Conservation (phyloP, 169 alveolate genomes). For the Plasmodium knowlesi region DNA sequence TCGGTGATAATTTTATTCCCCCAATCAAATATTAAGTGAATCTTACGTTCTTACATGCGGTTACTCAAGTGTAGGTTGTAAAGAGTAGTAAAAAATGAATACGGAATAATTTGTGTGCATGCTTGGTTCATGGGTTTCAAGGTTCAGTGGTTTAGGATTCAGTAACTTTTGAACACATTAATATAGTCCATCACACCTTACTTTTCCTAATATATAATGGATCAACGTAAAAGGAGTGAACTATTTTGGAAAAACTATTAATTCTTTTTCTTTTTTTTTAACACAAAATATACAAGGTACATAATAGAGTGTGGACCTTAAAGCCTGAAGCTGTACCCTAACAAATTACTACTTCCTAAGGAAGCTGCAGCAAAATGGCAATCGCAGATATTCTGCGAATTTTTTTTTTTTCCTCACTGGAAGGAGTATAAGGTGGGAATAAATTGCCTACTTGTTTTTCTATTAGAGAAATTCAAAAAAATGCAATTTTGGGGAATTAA, state of each 20-base stretch:
- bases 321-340: not conserved
- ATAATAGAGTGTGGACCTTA: too few species aligned
- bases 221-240: too few species aligned
- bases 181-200: too few species aligned
- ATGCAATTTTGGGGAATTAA: not conserved
- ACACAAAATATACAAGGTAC: too few species aligned
- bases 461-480: not conserved
- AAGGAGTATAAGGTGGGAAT: not conserved
- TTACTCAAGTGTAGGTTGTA: not conserved
- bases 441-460: not conserved
- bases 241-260: too few species aligned
- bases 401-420: not conserved
- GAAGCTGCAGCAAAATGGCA: not conserved
- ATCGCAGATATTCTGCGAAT: not conserved
- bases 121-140: not conserved
- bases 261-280: too few species aligned
- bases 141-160: too few species aligned
- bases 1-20: not conserved
- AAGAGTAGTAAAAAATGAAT: not conserved
- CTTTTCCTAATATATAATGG: too few species aligned
- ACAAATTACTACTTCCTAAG: not conserved
- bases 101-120: not conserved
- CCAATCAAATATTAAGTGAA: not conserved
- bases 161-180: too few species aligned
- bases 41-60: not conserved